These are phyloP conservation scores for Penicillium hesseltinei DNA, from an alignment of 2,329 filamentous ascomycete genomes.

Conservation along the genomic window DNA sequence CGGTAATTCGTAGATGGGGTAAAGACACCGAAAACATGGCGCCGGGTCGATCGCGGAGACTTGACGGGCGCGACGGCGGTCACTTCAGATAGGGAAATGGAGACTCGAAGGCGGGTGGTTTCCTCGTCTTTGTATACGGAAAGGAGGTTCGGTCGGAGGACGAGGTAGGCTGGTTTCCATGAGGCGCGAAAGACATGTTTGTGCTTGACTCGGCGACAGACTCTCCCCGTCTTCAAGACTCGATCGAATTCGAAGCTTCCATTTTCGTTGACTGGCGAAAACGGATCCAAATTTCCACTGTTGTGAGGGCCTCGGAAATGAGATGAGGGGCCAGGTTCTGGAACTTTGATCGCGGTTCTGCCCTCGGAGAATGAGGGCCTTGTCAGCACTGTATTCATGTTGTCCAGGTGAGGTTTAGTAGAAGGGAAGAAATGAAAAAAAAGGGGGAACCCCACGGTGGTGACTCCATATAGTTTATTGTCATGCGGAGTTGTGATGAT, in stretches of 20 bases:
- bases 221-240: constrained; percentile 82
- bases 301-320: constrained; percentile 30
- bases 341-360: constrained; percentile 28
- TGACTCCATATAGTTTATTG: constrained; percentile 5
- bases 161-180: constrained; percentile 87
- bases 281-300: constrained; percentile 57
- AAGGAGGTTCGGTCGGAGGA: constrained; percentile 83
- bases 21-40: constrained; percentile 89
- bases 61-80: constrained; percentile 87
- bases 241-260: constrained; percentile 95
- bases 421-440: constrained; percentile 5
- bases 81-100: constrained; percentile 82
- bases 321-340: constrained; percentile 27
- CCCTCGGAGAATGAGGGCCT: constrained; percentile 25
- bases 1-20: constrained; percentile 89
- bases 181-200: constrained; percentile 78
- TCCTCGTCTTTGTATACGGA: constrained; percentile 92
- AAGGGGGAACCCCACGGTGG: constrained; percentile 2
- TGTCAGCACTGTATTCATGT: constrained; percentile 28
- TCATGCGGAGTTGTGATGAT: constrained; percentile 5
- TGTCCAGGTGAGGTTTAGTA: background rate
- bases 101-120: constrained; percentile 84
- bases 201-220: constrained; percentile 86
- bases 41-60: constrained; percentile 81
- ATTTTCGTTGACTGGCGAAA: constrained; percentile 88